Evolutionary conservation across 2,329 filamentous ascomycete species (phyloP), one percentile per base, ranked within the genome.

Genomic region (Zymoseptoria crescenta): DNA sequence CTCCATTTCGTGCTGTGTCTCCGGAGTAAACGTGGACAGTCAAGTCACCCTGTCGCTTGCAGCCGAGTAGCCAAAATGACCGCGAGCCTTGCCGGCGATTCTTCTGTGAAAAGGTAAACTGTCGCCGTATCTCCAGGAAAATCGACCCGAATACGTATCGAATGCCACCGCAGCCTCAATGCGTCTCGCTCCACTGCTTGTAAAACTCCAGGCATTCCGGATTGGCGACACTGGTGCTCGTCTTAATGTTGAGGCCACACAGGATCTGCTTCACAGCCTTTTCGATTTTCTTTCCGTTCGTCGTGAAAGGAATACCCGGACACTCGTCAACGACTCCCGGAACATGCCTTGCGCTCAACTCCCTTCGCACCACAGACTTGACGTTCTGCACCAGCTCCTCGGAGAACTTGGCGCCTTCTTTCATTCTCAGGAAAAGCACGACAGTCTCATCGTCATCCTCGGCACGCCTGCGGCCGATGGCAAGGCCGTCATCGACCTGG

Each of bases 211-310:
- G 75, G 64, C 92, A 91, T 65, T 87, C 88, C 1, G 89, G 87
- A 73, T 97, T 97, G 4, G 91, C 90, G n/a, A 97, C 92, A 69
- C 90, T 95, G 0, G 92, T 91, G 54, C 91, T 91, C 0, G 90
- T 94, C 78, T 91, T 92, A 64, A 96, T 85, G 56, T 89, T 84
- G 74, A 92, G 78, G 0, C 92, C 93, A 28, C 90, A 96, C 1
- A 99, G 77, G 51, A 97, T 96, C 75, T 96, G 92, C 79, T 97
- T 97, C 5, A 97, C 93, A 0, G 91, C 90, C 53, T 95, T 91
- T 74, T 99, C 93, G 60, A 99, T 90, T 85, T 97, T 99, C 79
- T 99, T 99, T 56, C 93, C 93, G 70, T 99, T 99, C 2, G 87
- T 86, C 16, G 94, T 97, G 65, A 92, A 86, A 0, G 93, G 94